phyloP scores from a whole-genome alignment of 208 protist species.

The Leishmania turanica region DNA sequence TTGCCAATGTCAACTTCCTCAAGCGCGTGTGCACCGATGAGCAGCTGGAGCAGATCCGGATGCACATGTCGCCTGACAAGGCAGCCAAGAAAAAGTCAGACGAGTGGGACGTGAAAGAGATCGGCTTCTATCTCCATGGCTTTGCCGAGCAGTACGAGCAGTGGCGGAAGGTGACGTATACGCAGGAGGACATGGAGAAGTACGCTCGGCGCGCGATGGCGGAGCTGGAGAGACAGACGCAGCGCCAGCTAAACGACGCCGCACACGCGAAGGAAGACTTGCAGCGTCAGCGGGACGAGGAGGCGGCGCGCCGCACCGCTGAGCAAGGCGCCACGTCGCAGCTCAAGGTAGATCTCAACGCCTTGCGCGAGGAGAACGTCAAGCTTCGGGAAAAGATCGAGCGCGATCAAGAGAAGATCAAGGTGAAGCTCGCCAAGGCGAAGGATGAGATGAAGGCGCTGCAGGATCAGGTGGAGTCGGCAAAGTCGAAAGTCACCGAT shows the following conservation, averaged over 20 bases:
- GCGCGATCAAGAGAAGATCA: constrained; percentile 92
- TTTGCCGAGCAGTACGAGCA: constrained; percentile 78
- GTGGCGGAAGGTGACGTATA: constrained; percentile 80
- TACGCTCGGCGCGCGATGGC: constrained; percentile 66
- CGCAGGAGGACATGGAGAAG: constrained; percentile 89
- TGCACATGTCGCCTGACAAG: constrained; percentile 65
- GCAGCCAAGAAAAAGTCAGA: constrained; percentile 66
- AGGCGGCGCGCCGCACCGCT: constrained; percentile 57
- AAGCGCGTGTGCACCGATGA: constrained; percentile 84
- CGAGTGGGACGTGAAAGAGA: constrained; percentile 89
- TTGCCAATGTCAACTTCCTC: constrained; percentile 84
- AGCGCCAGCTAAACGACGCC: constrained; percentile 75
- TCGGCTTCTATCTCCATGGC: constrained; percentile 73
- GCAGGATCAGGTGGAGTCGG: constrained; percentile 75
- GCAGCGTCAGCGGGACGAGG: constrained; percentile 68
- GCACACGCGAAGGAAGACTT: constrained; percentile 70
- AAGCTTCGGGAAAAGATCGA: constrained; percentile 92
- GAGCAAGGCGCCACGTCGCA: constrained; percentile 76
- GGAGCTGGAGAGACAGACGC: constrained; percentile 70
- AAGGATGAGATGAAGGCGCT: constrained; percentile 81
- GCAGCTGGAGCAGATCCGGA: constrained; percentile 63
- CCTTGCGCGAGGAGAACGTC: constrained; percentile 79
- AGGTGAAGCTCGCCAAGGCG: constrained; percentile 78
- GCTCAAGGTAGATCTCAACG: constrained; percentile 78
- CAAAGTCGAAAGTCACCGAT: constrained; percentile 51